A percentile compares a stretch with the other conserved stretches of the same genome.
Evolutionary conservation across 768 basidiomycete species (phyloP).

Genomic region (Daedalea quercina): DNA sequence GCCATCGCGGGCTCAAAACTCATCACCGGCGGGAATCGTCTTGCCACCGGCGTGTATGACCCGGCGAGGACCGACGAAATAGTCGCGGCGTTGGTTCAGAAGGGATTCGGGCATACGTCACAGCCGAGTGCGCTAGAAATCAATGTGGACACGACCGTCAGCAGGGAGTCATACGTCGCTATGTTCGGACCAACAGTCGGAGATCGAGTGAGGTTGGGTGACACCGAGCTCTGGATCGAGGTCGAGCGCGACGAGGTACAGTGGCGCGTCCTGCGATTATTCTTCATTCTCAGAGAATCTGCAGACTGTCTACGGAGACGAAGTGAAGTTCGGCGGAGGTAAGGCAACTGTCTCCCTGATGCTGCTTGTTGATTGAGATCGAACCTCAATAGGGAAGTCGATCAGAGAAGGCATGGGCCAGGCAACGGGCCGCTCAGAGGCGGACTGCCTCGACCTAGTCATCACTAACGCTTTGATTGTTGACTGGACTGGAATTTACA

Average conservation of each 20-base stretch:
- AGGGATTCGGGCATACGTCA: constrained; percentile 64
- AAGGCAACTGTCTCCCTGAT: constrained; percentile 7
- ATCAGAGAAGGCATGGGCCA: constrained; percentile 98
- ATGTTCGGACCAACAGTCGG: constrained; percentile 97
- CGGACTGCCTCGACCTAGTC: constrained; percentile 78
- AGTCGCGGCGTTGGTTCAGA: constrained; percentile 40
- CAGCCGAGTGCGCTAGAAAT: constrained; percentile 58
- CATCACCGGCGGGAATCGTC: constrained; percentile 73
- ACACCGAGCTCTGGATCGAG: constrained; percentile 86
- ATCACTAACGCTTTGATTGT: constrained; percentile 94
- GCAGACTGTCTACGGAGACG: constrained; percentile 88
- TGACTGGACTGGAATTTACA: constrained; percentile 95
- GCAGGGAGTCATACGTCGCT: constrained; percentile 71
- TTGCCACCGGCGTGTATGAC: constrained; percentile 55
- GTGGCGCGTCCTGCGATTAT: neutral
- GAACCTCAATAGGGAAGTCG: constrained; percentile 60
- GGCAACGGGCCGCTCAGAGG: constrained; percentile 60
- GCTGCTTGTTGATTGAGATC: neutral
- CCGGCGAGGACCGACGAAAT: constrained; percentile 38
- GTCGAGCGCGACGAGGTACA: constrained; percentile 79
- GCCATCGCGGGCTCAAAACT: constrained; percentile 64
- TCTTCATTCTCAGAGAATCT: neutral
- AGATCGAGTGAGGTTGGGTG: constrained; percentile 82
- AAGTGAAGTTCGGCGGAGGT: constrained; percentile 98
- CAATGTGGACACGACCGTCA: constrained; percentile 44